Evolutionary conservation across 139 green algal species (phyloP).

Genomic region (Asterochloris sp.): DNA sequence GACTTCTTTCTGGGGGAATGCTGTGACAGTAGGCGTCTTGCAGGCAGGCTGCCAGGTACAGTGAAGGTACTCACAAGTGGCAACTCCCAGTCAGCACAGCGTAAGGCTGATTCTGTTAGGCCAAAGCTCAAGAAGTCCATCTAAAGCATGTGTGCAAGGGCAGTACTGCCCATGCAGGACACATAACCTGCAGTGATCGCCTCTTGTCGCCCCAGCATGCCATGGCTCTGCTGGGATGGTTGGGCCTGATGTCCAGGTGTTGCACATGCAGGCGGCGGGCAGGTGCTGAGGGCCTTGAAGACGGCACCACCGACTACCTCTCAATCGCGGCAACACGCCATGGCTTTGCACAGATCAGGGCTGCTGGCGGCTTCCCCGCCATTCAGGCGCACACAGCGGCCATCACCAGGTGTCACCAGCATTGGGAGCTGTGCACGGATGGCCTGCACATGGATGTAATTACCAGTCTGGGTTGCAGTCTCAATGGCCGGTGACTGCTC

Average conservation of each 20-base stretch:
- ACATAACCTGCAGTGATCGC: background rate
- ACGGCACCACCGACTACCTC: slow-evolving; percentile 84
- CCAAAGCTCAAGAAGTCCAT: too few relatives aligned
- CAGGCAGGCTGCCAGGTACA: too few relatives aligned
- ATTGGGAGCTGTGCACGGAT: background rate
- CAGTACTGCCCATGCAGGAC: too few relatives aligned
- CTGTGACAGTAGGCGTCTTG: too few relatives aligned
- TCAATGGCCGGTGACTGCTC: background rate
- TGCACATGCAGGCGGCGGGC: slow-evolving; percentile 21
- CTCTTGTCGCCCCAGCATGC: background rate
- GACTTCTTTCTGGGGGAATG: too few relatives aligned
- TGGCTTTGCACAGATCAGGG: slow-evolving; percentile 42
- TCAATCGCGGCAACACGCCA: slow-evolving; percentile 45
- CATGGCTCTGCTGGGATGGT: too few relatives aligned
- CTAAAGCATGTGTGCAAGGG: too few relatives aligned
- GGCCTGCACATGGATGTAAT: background rate
- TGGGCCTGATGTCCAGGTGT: background rate
- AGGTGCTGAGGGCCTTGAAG: slow-evolving; percentile 68
- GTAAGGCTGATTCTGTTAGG: too few relatives aligned
- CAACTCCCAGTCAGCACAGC: too few relatives aligned
- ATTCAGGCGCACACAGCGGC: slow-evolving; percentile 15
- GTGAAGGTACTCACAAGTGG: too few relatives aligned
- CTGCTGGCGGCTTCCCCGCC: slow-evolving; percentile 39
- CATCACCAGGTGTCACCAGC: slow-evolving; percentile 19
- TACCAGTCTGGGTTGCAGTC: background rate